A percentile compares a stretch with the other conserved stretches of the same genome.
Conservation (phyloP, 106 monocot species). For the Xerophyta viscosa region DNA sequence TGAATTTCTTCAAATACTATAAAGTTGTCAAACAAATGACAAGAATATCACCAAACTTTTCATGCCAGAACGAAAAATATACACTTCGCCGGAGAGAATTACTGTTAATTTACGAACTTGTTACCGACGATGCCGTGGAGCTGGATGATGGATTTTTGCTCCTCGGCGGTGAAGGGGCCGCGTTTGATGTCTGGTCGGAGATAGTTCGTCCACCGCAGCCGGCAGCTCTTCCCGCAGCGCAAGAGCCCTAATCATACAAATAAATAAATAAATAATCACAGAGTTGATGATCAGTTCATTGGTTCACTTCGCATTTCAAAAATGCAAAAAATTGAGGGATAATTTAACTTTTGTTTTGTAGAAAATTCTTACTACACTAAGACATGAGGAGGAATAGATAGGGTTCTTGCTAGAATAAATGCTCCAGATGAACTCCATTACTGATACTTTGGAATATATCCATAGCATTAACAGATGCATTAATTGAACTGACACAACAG, state of each 20-base stretch:
- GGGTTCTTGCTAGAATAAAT: too few species aligned
- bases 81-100: not conserved
- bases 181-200: conserved; percentile 88
- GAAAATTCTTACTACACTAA: not conserved
- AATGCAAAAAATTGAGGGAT: too few species aligned
- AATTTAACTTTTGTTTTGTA: too few species aligned
- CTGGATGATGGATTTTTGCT: conserved; percentile 78
- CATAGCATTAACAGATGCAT: not conserved
- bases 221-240: conserved; percentile 93
- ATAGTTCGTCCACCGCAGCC: conserved; percentile 91
- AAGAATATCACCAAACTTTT: too few species aligned
- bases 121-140: conserved; percentile 87
- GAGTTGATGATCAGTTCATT: not conserved
- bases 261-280: not conserved
- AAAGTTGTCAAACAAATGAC: not conserved
- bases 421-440: not conserved
- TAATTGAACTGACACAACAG: not conserved
- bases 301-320: not conserved
- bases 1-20: not conserved
- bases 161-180: conserved; percentile 73
- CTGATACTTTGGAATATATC: not conserved
- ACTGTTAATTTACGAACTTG: conserved; percentile 24
- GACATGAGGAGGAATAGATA: not conserved
- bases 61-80: too few species aligned
- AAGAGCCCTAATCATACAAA: conserved; percentile 63